Evolutionary conservation across 2,329 filamentous ascomycete species (phyloP).

Genomic region (Penicillium sp.): DNA sequence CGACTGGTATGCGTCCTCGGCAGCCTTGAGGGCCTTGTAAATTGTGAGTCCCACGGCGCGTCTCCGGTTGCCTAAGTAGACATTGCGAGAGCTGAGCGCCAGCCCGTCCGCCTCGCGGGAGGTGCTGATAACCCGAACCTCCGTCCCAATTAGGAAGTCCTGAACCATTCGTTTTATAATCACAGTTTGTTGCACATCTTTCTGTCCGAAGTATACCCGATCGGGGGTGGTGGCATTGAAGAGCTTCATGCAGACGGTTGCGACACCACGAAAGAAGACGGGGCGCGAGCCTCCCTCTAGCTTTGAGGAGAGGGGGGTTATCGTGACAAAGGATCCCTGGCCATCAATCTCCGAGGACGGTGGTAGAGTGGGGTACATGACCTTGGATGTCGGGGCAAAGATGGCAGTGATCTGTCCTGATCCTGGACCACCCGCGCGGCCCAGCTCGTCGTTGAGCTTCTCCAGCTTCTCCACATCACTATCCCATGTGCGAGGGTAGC

Average conservation of each 20-base stretch:
- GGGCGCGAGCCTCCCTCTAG: slow-evolving; percentile 85
- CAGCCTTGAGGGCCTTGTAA: slow-evolving; percentile 68
- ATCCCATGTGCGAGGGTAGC: slow-evolving; percentile 90
- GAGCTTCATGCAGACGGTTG: slow-evolving; percentile 93
- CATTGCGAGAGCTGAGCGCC: slow-evolving; percentile 90
- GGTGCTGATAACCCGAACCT: slow-evolving; percentile 76
- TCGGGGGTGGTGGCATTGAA: slow-evolving; percentile 83
- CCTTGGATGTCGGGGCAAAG: slow-evolving; percentile 79
- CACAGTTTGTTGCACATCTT: slow-evolving; percentile 95
- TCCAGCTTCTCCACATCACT: slow-evolving; percentile 71
- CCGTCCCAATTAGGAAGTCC: slow-evolving; percentile 80
- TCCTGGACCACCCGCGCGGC: slow-evolving; percentile 53
- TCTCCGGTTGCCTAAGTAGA: slow-evolving; percentile 81
- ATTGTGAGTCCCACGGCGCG: slow-evolving; percentile 75
- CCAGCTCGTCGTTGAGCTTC: slow-evolving; percentile 72
- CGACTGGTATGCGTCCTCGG: slow-evolving; percentile 67
- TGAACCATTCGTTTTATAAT: slow-evolving; percentile 84
- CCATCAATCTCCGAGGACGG: slow-evolving; percentile 73
- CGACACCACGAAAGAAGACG: slow-evolving; percentile 95
- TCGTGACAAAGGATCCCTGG: slow-evolving; percentile 85
- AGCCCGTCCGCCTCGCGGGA: slow-evolving; percentile 78
- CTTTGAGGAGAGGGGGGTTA: slow-evolving; percentile 80
- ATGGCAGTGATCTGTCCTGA: slow-evolving; percentile 75
- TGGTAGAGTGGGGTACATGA: slow-evolving; percentile 87
- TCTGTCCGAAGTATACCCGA: slow-evolving; percentile 91